A percentile compares a stretch with the other conserved stretches of the same genome.
Conservation (phyloP, 768 basidiomycete genomes). For the Dendrothele bispora region DNA sequence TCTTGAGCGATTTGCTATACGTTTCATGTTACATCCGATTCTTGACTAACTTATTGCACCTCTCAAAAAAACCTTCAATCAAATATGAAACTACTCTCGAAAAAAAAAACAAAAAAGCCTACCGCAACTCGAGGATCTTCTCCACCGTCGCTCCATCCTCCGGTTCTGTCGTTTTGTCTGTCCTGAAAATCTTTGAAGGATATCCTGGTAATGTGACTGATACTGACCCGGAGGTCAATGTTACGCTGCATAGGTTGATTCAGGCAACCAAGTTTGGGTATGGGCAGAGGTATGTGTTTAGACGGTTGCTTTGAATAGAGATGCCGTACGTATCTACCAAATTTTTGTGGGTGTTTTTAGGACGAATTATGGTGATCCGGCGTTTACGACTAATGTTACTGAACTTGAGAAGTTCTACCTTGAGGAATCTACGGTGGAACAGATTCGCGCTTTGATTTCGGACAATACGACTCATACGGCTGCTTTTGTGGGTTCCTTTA, state of each 20-base stretch:
- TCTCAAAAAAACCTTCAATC: too few relatives aligned
- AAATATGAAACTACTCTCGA: too few relatives aligned
- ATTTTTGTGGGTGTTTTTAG: too few relatives aligned
- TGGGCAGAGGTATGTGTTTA: too few relatives aligned
- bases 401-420: constrained; percentile 28
- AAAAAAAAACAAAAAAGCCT: too few relatives aligned
- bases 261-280: constrained; percentile 35
- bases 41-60: too few relatives aligned
- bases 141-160: constrained; percentile 38
- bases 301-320: too few relatives aligned
- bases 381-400: constrained; percentile 37
- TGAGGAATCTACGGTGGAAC: constrained; percentile 21
- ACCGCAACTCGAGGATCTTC: constrained; percentile 24
- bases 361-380: constrained; percentile 34
- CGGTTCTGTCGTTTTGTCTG: constrained; percentile 33
- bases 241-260: constrained; percentile 33
- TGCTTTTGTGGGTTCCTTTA: too few relatives aligned
- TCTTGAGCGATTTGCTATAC: too few relatives aligned
- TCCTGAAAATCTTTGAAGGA: constrained; percentile 34
- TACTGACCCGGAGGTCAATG: constrained; percentile 26
- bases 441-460: constrained; percentile 23
- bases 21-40: too few relatives aligned
- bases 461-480: constrained; percentile 31
- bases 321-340: too few relatives aligned
- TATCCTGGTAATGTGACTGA: constrained; percentile 20